Evolutionary conservation across 2,329 filamentous ascomycete species (phyloP).

Genomic region (Epichloe typhina): DNA sequence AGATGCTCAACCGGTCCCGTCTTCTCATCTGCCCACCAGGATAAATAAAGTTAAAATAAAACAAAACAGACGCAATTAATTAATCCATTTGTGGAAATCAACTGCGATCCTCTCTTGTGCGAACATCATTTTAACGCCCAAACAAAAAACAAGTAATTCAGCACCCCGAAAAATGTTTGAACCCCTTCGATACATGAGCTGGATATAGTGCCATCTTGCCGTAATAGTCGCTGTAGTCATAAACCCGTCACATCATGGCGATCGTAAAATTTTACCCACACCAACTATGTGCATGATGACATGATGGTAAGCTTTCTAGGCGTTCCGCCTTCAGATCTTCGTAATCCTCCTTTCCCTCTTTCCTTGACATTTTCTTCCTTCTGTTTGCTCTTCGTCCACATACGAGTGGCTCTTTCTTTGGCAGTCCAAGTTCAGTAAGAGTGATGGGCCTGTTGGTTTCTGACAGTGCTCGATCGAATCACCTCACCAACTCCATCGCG

Average conservation of each 20-base stretch:
- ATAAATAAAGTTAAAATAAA: not conserved
- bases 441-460: not conserved
- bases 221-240: slow-evolving; percentile 5
- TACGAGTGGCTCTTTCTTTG: not conserved
- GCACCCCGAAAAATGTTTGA: not conserved
- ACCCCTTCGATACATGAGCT: not conserved
- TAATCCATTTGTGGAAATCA: not conserved
- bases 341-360: not conserved
- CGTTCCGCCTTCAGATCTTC: not conserved
- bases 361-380: not conserved
- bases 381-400: not conserved
- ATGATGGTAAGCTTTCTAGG: not conserved
- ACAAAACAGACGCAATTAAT: not conserved
- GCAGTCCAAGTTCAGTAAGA: not conserved
- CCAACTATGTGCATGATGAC: not conserved
- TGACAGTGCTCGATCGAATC: slow-evolving; percentile 27
- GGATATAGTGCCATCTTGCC: not conserved
- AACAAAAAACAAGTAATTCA: not conserved
- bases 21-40: not conserved
- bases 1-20: not conserved
- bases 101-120: not conserved
- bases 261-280: slow-evolving; percentile 4
- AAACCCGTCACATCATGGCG: slow-evolving; percentile 5
- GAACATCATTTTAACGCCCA: not conserved
- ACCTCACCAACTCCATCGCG: slow-evolving; percentile 46